Percentiles rank a stretch among this genome's conserved stretches.
Evolutionary conservation across 2,329 filamentous ascomycete species (phyloP).

Genomic region (Claviceps paspali): DNA sequence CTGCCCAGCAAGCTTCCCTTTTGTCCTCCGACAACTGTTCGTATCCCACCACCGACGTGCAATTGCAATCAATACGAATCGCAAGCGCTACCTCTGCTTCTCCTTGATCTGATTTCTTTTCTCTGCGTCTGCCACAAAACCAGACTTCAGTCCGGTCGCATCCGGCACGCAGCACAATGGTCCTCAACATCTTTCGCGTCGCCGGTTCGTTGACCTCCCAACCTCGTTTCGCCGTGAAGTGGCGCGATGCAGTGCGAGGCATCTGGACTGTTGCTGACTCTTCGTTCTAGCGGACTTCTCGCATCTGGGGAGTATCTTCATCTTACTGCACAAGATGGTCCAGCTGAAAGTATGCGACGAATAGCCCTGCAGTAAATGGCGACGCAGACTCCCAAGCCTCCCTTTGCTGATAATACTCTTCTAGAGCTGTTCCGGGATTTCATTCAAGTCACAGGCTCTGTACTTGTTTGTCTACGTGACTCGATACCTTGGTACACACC

Average conservation of each 20-base stretch:
- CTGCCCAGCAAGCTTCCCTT: conserved; percentile 1
- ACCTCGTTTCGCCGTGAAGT: background rate
- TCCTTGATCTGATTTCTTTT: background rate
- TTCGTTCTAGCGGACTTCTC: conserved; percentile 71
- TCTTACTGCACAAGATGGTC: conserved; percentile 93
- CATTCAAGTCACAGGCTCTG: conserved; percentile 94
- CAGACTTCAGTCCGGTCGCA: background rate
- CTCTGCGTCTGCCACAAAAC: background rate
- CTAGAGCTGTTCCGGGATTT: conserved; percentile 92
- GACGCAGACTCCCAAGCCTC: conserved; percentile 7
- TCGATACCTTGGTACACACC: conserved; percentile 62
- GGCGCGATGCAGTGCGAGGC: conserved; percentile 6
- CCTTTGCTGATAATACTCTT: conserved; percentile 7
- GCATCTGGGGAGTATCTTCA: conserved; percentile 86
- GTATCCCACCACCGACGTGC: background rate
- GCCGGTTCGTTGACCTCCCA: conserved; percentile 27
- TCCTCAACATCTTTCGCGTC: conserved; percentile 44
- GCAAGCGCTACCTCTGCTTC: background rate
- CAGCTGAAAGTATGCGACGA: conserved; percentile 57
- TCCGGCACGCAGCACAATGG: conserved; percentile 20
- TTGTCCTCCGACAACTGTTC: background rate
- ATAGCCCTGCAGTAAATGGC: background rate
- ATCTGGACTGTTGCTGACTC: conserved; percentile 7
- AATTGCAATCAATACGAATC: background rate
- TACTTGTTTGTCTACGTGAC: conserved; percentile 91